Percentiles rank a stretch among this genome's conserved stretches.
phyloP scores from a whole-genome alignment of 208 protist species.

The Leishmania guyanensis region DNA sequence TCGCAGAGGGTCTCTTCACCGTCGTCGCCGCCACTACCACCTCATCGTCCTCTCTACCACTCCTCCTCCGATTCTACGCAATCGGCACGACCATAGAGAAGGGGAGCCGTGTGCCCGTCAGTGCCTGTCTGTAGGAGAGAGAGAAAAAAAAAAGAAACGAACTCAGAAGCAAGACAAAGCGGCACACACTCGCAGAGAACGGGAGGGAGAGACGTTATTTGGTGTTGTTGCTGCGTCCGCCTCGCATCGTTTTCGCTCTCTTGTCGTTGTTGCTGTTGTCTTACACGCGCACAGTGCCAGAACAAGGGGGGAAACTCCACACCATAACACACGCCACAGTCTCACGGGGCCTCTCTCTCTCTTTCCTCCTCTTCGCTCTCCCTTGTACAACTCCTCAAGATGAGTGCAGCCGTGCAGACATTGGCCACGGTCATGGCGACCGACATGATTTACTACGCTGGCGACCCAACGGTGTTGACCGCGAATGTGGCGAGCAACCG shows the following conservation, averaged over 20 bases:
- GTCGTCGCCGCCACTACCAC: background rate
- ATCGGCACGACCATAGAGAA: background rate
- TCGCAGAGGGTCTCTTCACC: background rate
- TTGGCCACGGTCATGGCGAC: constrained; percentile 64
- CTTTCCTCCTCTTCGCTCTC: constrained; percentile 5
- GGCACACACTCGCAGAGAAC: background rate
- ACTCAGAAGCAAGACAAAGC: background rate
- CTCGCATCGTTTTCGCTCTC: too few relatives aligned
- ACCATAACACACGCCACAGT: background rate
- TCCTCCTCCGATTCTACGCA: background rate
- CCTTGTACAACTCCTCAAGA: background rate
- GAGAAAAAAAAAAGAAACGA: background rate
- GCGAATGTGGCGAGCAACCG: constrained; percentile 49
- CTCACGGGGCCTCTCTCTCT: background rate
- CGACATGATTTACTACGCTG: constrained; percentile 81
- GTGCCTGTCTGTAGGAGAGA: background rate
- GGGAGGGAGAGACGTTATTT: background rate
- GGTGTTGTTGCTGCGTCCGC: background rate
- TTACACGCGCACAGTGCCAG: background rate
- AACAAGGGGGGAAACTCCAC: background rate
- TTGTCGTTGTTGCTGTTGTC: constrained; percentile 3
- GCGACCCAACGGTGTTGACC: constrained; percentile 59
- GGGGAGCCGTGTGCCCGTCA: background rate
- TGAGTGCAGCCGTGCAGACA: constrained; percentile 65
- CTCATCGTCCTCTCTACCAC: too few relatives aligned